Base-by-base conservation (phyloP, 2,329 filamentous ascomycete species). In the Capronia coronata region DNA sequence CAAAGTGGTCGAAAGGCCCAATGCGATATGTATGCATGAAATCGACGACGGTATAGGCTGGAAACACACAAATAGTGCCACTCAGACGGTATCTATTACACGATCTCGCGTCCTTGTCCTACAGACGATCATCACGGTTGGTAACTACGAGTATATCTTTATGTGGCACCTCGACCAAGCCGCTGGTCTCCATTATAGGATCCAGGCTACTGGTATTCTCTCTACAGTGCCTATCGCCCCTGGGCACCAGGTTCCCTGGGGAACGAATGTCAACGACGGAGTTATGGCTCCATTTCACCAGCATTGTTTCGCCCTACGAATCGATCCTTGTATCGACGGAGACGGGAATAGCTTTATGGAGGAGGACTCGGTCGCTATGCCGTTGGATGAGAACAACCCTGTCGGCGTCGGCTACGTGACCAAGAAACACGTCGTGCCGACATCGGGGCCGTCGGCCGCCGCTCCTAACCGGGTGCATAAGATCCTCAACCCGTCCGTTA, bases 121-220 rank as follows among this genome's bases (percentile, higher is more conserved):
- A 2, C 82, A 86, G 58, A 82, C 78, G 61, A 81, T 85, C 64
- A 78, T 82, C 55, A 86, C 82, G 0, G 73, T 85, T 1, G 78
- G 78, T 16, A 86, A 86, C 66, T 86, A 86, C 68, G 82, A 86
- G 61, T 86, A 86, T 61, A 75, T 84, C 34, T 78, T 85, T 50
- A 75, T 76, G 1, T 84, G 75, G 65, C 76, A 79, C 54, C 79
- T 86, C 52, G 77, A 83, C 60, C 80, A 80, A 38, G 73, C 78
- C 0, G 83, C 78, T 7, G 79, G 76, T 9, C 73, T 85, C 57
- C 73, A 72, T 0, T 68, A 82, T 49, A 82, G 86, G 62, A 76
- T 75, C 0, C 74, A 81, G 1, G 82, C 82, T 0, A 86, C 82
- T 0, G 83, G 83, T 1, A 82, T 86, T 47, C 73, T 86, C 10